Conservation (phyloP, 768 basidiomycete genomes). For the Psilocybe cyanescens region DNA sequence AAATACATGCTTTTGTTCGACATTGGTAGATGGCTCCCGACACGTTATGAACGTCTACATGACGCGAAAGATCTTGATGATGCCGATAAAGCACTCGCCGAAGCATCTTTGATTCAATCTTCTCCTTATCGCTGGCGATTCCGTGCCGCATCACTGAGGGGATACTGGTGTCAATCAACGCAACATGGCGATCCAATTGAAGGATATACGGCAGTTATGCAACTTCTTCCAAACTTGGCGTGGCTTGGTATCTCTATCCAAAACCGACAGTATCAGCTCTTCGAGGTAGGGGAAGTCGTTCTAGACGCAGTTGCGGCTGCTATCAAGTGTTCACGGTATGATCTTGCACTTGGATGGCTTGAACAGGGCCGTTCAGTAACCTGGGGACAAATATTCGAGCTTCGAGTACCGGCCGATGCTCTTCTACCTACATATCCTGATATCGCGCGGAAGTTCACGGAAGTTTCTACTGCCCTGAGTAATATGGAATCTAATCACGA, state of each 20-base stretch:
- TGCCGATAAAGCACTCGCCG: neutral
- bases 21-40: slow-evolving; percentile 14
- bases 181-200: neutral
- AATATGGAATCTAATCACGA: neutral
- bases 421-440: neutral
- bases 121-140: slow-evolving; percentile 1
- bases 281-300: slow-evolving; percentile 7
- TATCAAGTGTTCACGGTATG: neutral
- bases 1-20: slow-evolving; percentile 3
- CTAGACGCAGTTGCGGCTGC: slow-evolving; percentile 12
- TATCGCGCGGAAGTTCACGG: slow-evolving; percentile 2
- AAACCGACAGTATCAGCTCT: slow-evolving; percentile 8
- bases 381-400: slow-evolving; percentile 16
- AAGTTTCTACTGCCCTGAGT: slow-evolving; percentile 4
- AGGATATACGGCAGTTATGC: slow-evolving; percentile 5
- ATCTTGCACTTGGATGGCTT: slow-evolving; percentile 14
- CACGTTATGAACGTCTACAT: slow-evolving; percentile 6
- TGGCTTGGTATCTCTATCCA: slow-evolving; percentile 9
- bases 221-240: slow-evolving; percentile 9
- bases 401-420: slow-evolving; percentile 11
- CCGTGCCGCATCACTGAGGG: slow-evolving; percentile 6
- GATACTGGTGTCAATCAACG: slow-evolving; percentile 2
- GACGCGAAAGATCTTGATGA: slow-evolving; percentile 8
- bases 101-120: neutral
- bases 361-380: slow-evolving; percentile 19